Evolutionary conservation across 2,329 filamentous ascomycete species (phyloP).

Genomic region (Fusarium sp.): DNA sequence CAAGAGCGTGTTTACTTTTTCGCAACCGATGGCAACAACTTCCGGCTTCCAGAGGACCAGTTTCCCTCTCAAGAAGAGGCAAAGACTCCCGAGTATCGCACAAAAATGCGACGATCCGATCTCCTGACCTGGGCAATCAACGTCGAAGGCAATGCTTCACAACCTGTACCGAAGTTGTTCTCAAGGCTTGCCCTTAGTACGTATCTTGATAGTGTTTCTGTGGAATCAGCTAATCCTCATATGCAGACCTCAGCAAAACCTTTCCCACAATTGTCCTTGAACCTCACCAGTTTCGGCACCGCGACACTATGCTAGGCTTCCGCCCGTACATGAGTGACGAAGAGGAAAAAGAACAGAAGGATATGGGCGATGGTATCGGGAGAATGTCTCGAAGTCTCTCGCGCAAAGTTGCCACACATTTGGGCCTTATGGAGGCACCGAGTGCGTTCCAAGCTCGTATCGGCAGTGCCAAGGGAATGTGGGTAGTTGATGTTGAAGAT

Average conservation of each 20-base stretch:
- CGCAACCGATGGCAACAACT: conserved; percentile 64
- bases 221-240: conserved; percentile 9
- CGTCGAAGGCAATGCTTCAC: conserved; percentile 58
- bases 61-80: conserved; percentile 48
- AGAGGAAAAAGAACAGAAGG: conserved; percentile 46
- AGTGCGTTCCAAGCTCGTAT: conserved; percentile 78
- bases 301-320: conserved; percentile 16
- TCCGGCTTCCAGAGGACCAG: conserved; percentile 43
- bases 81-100: conserved; percentile 40
- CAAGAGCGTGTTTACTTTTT: conserved; percentile 67
- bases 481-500: conserved; percentile 71
- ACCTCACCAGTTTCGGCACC: conserved; percentile 59
- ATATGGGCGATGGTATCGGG: conserved; percentile 78
- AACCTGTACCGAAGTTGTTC: conserved; percentile 69
- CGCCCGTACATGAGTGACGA: conserved; percentile 73
- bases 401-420: conserved; percentile 61
- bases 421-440: conserved; percentile 68
- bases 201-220: not conserved
- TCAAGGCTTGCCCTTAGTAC: conserved; percentile 68
- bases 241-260: conserved; percentile 66
- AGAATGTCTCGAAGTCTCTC: conserved; percentile 74
- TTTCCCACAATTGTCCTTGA: conserved; percentile 61
- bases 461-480: conserved; percentile 81
- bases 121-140: conserved; percentile 69
- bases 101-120: conserved; percentile 54